phyloP scores from a whole-genome alignment of 192 early-diverging fungal species.

The Allomyces arbusculus region DNA sequence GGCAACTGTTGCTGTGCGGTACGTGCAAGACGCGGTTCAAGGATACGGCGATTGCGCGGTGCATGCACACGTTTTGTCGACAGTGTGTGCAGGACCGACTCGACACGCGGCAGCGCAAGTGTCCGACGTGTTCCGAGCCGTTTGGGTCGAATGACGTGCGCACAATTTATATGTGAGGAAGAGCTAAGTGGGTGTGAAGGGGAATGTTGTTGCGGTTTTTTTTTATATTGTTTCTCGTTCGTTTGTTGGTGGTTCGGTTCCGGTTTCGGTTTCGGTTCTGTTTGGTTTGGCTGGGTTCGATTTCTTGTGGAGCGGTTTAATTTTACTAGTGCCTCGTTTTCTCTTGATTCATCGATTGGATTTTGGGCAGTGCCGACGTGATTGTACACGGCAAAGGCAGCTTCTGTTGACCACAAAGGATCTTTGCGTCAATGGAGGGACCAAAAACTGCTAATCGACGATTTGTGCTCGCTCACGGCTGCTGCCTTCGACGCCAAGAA shows the following conservation, averaged over 20 bases:
- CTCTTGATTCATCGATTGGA: too few relatives aligned
- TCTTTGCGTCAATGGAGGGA: too few relatives aligned
- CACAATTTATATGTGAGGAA: conserved; percentile 45
- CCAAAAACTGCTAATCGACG: too few relatives aligned
- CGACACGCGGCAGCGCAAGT: conserved; percentile 79
- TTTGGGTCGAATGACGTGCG: conserved; percentile 67
- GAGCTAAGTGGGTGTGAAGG: conserved; percentile 5
- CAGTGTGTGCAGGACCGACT: conserved; percentile 68
- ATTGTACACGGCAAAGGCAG: too few relatives aligned
- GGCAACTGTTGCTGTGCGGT: conserved; percentile 27
- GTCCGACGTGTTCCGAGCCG: conserved; percentile 68
- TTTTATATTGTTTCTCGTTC: not conserved
- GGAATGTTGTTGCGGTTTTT: not conserved
- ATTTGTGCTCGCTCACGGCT: too few relatives aligned
- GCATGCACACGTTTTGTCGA: conserved; percentile 96
- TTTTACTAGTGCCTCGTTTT: too few relatives aligned
- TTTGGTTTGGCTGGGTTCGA: not conserved
- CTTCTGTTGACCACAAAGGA: too few relatives aligned
- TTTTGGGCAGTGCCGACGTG: too few relatives aligned
- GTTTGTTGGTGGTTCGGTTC: not conserved
- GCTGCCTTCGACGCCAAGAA: too few relatives aligned
- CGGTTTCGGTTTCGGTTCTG: conserved; percentile 1
- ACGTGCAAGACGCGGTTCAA: conserved; percentile 51
- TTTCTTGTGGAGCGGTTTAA: too few relatives aligned
- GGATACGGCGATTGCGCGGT: conserved; percentile 31